Evolutionary conservation across 257 asterid genomes (phyloP), one percentile per base, ranked within the genome.

Genomic region (Gentiana dahurica): DNA sequence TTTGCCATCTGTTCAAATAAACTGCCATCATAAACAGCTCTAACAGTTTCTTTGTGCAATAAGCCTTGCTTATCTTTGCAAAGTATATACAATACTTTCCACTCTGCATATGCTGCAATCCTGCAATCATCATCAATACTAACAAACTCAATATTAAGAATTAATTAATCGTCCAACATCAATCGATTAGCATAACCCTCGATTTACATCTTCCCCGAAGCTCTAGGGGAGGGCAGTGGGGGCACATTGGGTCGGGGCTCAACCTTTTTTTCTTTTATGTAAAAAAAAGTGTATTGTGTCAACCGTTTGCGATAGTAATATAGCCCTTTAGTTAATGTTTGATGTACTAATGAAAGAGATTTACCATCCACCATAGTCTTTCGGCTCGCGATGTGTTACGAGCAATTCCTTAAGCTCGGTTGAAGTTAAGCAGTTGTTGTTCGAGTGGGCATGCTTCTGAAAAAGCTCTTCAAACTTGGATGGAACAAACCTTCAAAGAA

Each of bases 351-450:
- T 53, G 3, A 15, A 34, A 49, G 3, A 0, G 2, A 61, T 43
- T 32, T 77, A 91, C 98, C 94, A 79, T 83, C 98, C 98, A 3
- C 1, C 34, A 32, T 62, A 75, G 75, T 92, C 94, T 53, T 85
- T 88, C 1, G 85, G 82, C 59, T 79, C 84, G 62, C 88, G 60
- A 55, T 88, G 81, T 36, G 94, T 78, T 63, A 72, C 73, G 52
- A 91, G 45, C 75, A 88, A 57, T 37, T 41, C 63, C 5, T 71
- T 68, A 65, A 92, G 44, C 74, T 92, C 97, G 0, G 72, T 66
- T 7, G 79, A 68, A 49, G 98, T 83, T 68, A 91, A 66, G 68
- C 84, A 71, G 3, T 70, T 52, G 10, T 57, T 46, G 55, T 78
- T 67, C 12, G 79, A 65, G 8, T 6, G 65, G 11, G 95, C 90